phyloP scores from a whole-genome alignment of 768 basidiomycete genomes.

The Amanita pallidorosea region DNA sequence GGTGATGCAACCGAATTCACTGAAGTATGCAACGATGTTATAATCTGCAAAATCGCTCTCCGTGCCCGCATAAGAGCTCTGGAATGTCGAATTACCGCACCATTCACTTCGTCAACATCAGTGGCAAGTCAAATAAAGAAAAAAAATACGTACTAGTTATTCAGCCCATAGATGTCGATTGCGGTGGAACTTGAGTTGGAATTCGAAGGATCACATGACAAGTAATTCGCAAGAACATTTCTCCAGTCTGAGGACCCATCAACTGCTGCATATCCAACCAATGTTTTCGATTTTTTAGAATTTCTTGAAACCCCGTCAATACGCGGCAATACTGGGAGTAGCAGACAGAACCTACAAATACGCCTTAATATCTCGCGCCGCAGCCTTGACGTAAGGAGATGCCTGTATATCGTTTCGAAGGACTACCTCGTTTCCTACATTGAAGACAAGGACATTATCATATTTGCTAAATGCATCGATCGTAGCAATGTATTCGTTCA shows the following conservation, averaged over 20 bases:
- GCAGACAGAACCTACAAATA: slow-evolving; percentile 45
- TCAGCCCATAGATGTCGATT: slow-evolving; percentile 82
- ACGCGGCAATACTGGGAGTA: background rate
- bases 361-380: slow-evolving; percentile 78
- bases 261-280: slow-evolving; percentile 82
- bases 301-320: slow-evolving; percentile 27
- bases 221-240: slow-evolving; percentile 61
- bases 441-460: slow-evolving; percentile 82
- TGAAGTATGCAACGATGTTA: slow-evolving; percentile 82
- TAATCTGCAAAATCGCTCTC: slow-evolving; percentile 47
- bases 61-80: slow-evolving; percentile 42
- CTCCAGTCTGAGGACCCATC: slow-evolving; percentile 59
- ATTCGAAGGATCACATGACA: slow-evolving; percentile 60
- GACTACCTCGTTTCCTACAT: slow-evolving; percentile 82
- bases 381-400: slow-evolving; percentile 80
- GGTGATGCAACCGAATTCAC: slow-evolving; percentile 74
- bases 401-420: slow-evolving; percentile 43
- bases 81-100: slow-evolving; percentile 63
- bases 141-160: slow-evolving; percentile 57
- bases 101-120: slow-evolving; percentile 46
- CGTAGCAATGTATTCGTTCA: slow-evolving; percentile 67
- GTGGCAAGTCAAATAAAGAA: background rate
- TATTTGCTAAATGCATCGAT: slow-evolving; percentile 77
- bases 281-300: slow-evolving; percentile 49
- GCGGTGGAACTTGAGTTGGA: slow-evolving; percentile 44